Conservation (phyloP, 257 asterid genomes). For the Lithospermum erythrorhizon region DNA sequence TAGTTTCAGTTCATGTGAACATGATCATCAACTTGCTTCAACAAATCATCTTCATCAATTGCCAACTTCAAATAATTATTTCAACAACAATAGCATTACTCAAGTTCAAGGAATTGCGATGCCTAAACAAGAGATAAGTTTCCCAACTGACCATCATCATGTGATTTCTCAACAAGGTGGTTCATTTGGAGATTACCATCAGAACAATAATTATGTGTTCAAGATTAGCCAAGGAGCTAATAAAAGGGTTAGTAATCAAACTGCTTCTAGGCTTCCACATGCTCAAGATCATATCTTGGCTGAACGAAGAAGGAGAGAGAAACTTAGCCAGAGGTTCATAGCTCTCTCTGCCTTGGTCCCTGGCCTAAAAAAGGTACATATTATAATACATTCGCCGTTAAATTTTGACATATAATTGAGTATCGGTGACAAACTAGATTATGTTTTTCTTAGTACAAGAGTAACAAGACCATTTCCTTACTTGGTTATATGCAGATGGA, state of each 20-base stretch:
- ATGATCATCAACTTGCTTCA: slow-evolving; percentile 13
- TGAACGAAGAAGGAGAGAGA: slow-evolving; percentile 78
- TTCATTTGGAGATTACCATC: slow-evolving; percentile 8
- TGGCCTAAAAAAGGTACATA: slow-evolving; percentile 68
- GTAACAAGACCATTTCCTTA: too few species aligned
- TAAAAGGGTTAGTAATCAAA: slow-evolving; percentile 27
- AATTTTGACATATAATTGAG: neutral
- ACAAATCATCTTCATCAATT: slow-evolving; percentile 8
- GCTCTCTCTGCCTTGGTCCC: slow-evolving; percentile 77
- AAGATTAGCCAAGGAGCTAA: slow-evolving; percentile 38
- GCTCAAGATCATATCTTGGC: slow-evolving; percentile 78
- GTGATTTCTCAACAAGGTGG: slow-evolving; percentile 12
- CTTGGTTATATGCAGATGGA: slow-evolving; percentile 37
- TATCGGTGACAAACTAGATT: too few species aligned
- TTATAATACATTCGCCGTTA: too few species aligned
- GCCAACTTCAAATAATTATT: slow-evolving; percentile 15
- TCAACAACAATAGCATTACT: slow-evolving; percentile 9
- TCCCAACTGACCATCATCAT: slow-evolving; percentile 19
- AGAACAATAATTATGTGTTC: slow-evolving; percentile 22
- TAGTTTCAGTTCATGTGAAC: slow-evolving; percentile 17
- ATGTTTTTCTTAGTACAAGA: too few species aligned
- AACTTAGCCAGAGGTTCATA: slow-evolving; percentile 71
- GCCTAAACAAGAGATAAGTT: slow-evolving; percentile 44
- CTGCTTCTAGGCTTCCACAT: slow-evolving; percentile 23
- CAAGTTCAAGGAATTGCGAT: slow-evolving; percentile 21